Percentiles rank a stretch among this genome's conserved stretches.
These are phyloP conservation scores for Elymus sibiricus DNA, from an alignment of 176 grass and related monocot genomes.

Conservation along the genomic window DNA sequence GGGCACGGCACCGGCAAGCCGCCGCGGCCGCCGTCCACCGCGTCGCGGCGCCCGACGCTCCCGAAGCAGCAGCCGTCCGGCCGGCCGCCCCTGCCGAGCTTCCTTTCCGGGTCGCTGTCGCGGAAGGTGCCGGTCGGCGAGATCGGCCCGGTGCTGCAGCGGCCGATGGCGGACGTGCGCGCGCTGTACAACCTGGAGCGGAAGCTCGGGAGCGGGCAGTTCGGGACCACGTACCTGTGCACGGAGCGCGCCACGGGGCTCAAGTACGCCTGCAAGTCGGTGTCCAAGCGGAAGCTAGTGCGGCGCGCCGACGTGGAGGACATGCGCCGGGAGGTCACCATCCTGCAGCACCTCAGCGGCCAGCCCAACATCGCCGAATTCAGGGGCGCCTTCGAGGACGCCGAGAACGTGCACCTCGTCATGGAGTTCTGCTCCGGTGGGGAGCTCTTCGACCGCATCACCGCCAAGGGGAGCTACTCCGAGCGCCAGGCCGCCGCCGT, in stretches of 20 bases:
- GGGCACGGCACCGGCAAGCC: background rate
- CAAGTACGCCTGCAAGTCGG: constrained; percentile 85
- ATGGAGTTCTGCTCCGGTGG: constrained; percentile 94
- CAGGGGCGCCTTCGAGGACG: constrained; percentile 84
- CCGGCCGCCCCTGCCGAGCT: background rate
- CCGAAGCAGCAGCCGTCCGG: background rate
- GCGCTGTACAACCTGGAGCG: constrained; percentile 53
- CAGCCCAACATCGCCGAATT: constrained; percentile 86
- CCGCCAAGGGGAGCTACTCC: constrained; percentile 52
- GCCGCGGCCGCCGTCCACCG: background rate
- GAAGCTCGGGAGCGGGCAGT: constrained; percentile 76
- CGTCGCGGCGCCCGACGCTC: background rate
- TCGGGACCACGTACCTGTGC: constrained; percentile 86
- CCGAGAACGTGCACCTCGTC: constrained; percentile 59
- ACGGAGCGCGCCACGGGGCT: constrained; percentile 50
- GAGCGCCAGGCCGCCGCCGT: constrained; percentile 68
- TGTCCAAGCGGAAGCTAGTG: constrained; percentile 81
- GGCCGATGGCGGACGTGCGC: constrained; percentile 50
- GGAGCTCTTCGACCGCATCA: constrained; percentile 92
- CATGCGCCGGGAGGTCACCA: constrained; percentile 80
- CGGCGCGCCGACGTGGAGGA: constrained; percentile 60
- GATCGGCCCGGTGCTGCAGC: constrained; percentile 37
- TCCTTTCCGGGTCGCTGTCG: constrained; percentile 20
- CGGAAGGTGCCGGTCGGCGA: background rate
- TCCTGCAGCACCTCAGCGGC: constrained; percentile 89